Base-by-base conservation (phyloP, 208 protist species). In the Trypanosoma platydactyli region DNA sequence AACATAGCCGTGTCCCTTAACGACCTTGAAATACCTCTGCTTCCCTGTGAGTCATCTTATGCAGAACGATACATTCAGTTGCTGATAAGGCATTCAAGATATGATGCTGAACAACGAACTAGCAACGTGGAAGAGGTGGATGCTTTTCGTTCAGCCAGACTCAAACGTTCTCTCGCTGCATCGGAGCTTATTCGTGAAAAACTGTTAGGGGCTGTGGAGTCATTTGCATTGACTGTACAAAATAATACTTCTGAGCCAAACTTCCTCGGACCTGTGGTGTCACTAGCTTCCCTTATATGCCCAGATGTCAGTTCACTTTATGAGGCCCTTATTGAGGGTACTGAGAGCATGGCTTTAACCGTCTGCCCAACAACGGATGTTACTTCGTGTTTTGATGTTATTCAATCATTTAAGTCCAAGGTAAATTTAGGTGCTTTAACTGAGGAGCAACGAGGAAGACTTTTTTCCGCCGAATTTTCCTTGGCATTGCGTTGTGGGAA, bases 401-500 rank as follows among this genome's bases (percentile, higher is more conserved):
- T 89, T 73, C 61, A 79, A 61, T 64, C 74, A 4, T 68, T 89
- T 22, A 75, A 76, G 7, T 59, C 71, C n/a, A 64, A 79, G 40
- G 60, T 76, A 12, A 61, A 62, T 33, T 53, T 68, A 20, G 35
- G 15, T 35, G n/a, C 22, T 15, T 72, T 65, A 40, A 54, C 40
- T 46, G 58, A 66, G n/a, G 46, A 79, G 16, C 49, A 71, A 66
- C 41, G 52, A 24, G 24, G 49, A 16, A 56, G 67, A 35, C 62
- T 92, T 25, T 58, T 71, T n/a, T 62, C 33, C 41, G 57, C 77
- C 13, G 83, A 87, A 46, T 73, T 90, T 46, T 77, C 73, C 18
- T 62, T 93, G 27, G 76, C 87, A 9, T 41, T 93, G 61, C 77
- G 77, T 33, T 88, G 81, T 64, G 81, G 76, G 33, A 76, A 66